Base-by-base conservation (phyloP, 192 early-diverging fungal genomes). In the Phycomyces nitens region DNA sequence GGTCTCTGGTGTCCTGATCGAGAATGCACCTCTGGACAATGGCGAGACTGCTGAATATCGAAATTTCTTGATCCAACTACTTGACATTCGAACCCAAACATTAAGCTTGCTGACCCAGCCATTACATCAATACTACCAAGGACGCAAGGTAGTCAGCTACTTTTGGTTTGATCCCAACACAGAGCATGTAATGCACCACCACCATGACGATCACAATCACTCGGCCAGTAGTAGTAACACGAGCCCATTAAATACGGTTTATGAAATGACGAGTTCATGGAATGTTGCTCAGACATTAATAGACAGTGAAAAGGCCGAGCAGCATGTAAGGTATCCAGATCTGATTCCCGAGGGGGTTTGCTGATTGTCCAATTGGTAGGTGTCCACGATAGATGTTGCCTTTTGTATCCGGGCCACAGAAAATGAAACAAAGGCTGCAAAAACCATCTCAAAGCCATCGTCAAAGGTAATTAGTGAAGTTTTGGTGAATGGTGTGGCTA, bases 31-130 rank as follows among this genome's bases (percentile, higher is more conserved):
- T 8, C 62, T 89, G 4, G 88, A 89, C 74, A 91, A 90, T 67
- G 91, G 91, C n/a, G 91, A 93, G 75, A 84, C 88, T 0, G 58
- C 56, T 41, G 89, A 93, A 75, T 91, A 91, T 73, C 84, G 71
- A 61, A 75, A 73, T 12, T 82, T 91, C 40, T 73, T 90, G 49
- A 77, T 77, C 2, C 80, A 83, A 34, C 69, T 89, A 56, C 69
- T 87, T 62, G 70, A 80, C 22, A 74, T 90, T 53, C 80, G 83
- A 52, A 78, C 80, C 20, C 82, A 79, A 56, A 82, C 85, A 11
- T 72, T 87, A 42, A 74, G 78, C 3, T 55, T 84, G 64, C 70
- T 47, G 40, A 82, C 85, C 20, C 73, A 73, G n/a, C 74, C 77
- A 8, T 57, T 93, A 26, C 82, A 88, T 38, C 72, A 80, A 15